Base-by-base conservation (phyloP, 805 yeast genomes). In the Maudiozyma bulderi region DNA sequence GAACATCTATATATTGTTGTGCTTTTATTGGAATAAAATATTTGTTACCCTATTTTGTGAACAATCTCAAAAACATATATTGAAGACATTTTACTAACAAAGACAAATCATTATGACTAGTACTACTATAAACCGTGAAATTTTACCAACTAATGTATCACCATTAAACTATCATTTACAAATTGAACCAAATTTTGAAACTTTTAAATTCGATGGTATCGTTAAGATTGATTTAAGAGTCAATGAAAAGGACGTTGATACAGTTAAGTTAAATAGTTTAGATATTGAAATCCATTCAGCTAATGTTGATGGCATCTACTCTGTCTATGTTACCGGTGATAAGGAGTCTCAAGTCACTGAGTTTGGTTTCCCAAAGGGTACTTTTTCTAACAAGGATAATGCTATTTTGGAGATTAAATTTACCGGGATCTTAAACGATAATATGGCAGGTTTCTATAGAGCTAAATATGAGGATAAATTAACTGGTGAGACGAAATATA, bases 361-460 rank as follows among this genome's bases (percentile, higher is more conserved):
- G 44, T 73, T 88, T 61, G 69, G 71, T 45, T 78, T 90, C 52
- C 76, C 71, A 45, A 60, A 66, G n/a, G 65, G 64, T 10, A 68
- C 71, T 33, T 54, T 71, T 34, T 54, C 61, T 11, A 8, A 11
- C 7, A 28, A 28, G 11, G 61, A 63, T 41, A 45, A 44, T 15
- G 31, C 37, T 4, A 61, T 68, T 15, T 62, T 84, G 52, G 68
- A 71, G 47, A 66, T 83, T 51, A 67, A 71, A 39, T 84, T 77
- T 64, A 71, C 75, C 37, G 91, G 89, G 55, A 73, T 69, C 42
- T 74, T 84, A 68, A 83, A 83, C 65, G 84, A 82, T 60, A 80
- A 83, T 60, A 84, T 85, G 91, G 85, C 86, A 48, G 91, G 91
- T 44, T 85, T 85, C 69, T 85, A 85, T 72, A 75, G 86, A 58